phyloP scores from a whole-genome alignment of 495 filamentous ascomycete genomes.

The Aspergillus sclerotioniger region DNA sequence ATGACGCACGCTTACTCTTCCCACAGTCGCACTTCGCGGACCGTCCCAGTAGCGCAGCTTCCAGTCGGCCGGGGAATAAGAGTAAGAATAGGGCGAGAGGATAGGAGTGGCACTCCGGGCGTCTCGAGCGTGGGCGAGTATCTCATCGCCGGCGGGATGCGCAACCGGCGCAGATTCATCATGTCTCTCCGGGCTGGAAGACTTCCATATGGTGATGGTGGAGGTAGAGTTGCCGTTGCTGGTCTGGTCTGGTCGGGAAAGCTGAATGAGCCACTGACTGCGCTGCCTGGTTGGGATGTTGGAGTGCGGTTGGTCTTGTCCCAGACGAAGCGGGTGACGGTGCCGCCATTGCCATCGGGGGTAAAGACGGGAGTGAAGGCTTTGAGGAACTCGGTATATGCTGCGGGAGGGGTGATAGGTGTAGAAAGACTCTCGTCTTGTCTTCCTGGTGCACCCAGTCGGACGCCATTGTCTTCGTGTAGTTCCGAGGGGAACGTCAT shows the following conservation, averaged over 20 bases:
- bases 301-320: slow-evolving; percentile 29
- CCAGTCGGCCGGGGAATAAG: slow-evolving; percentile 43
- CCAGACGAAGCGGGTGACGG: slow-evolving; percentile 32
- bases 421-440: slow-evolving; percentile 60
- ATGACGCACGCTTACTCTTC: slow-evolving; percentile 45
- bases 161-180: slow-evolving; percentile 34
- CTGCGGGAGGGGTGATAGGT: slow-evolving; percentile 87
- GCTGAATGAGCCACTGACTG: slow-evolving; percentile 34
- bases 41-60: slow-evolving; percentile 36
- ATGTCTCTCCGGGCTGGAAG: slow-evolving; percentile 23
- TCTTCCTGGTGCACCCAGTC: slow-evolving; percentile 37
- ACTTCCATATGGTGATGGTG: slow-evolving; percentile 31
- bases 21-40: slow-evolving; percentile 29
- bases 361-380: slow-evolving; percentile 66
- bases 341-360: slow-evolving; percentile 33
- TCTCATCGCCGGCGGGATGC: slow-evolving; percentile 35
- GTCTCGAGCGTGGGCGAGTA: slow-evolving; percentile 29
- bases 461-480: slow-evolving; percentile 34
- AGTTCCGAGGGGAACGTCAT: slow-evolving; percentile 79
- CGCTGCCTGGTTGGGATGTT: slow-evolving; percentile 40
- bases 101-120: slow-evolving; percentile 27
- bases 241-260: slow-evolving; percentile 22
- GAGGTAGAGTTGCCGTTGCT: slow-evolving; percentile 34
- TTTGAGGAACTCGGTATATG: slow-evolving; percentile 91
- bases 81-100: slow-evolving; percentile 42